Evolutionary conservation across 83 land plant genomes (phyloP).

Genomic region (Picea abies): DNA sequence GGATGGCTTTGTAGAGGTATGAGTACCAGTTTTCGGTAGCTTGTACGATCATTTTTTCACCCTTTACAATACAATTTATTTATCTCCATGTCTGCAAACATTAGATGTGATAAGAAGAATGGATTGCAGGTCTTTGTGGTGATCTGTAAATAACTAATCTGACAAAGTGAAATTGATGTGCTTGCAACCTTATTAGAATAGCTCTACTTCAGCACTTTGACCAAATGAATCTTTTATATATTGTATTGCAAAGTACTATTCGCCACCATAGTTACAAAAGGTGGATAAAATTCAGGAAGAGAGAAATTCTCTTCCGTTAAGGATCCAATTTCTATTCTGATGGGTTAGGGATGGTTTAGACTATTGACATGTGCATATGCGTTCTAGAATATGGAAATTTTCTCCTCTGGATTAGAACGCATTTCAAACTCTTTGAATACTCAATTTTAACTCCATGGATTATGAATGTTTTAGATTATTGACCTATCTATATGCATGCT

Average conservation of each 20-base stretch:
- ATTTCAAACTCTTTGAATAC: background rate
- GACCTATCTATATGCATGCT: background rate
- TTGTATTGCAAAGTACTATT: no score
- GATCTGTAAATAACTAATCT: background rate
- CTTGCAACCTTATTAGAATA: no score
- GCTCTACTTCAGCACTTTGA: no score
- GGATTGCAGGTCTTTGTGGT: background rate
- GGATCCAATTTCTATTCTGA: background rate
- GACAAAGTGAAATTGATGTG: background rate
- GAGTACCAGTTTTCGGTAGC: background rate
- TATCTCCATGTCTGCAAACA: no score
- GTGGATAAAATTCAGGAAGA: no score
- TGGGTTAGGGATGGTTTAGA: background rate
- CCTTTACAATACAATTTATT: background rate
- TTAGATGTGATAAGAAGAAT: background rate
- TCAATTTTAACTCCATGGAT: background rate
- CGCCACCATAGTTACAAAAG: no score
- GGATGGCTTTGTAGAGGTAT: slow-evolving; percentile 56
- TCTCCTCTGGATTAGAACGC: background rate
- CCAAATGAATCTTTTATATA: background rate
- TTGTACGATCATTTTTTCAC: background rate
- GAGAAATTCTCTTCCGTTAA: no score
- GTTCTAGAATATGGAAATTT: background rate
- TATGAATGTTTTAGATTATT: background rate
- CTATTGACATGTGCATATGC: background rate